Base-by-base conservation (phyloP, 371 early-diverging fungal species). In the Aphelidium insulamus region DNA sequence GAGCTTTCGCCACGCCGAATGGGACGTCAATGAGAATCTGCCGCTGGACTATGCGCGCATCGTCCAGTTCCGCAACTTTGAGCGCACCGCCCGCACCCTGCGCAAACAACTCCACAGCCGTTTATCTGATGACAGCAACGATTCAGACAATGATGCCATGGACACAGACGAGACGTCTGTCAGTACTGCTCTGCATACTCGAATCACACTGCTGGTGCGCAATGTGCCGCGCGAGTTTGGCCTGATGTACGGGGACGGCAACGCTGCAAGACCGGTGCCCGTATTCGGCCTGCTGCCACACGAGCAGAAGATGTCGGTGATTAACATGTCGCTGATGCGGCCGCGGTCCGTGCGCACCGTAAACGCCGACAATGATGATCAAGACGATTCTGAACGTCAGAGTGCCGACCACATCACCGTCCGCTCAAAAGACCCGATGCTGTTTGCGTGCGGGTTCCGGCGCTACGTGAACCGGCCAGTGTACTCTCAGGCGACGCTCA, bases 21-120 rank as follows among this genome's bases (percentile, higher is more conserved):
- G 95, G 95, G 91, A 92, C 54, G 81, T 90, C 6, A 85, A 82
- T 63, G 95, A 94, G 54, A 87, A 88, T 53, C 55, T 94, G 37
- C 95, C 95, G 1, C 50, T 76, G 21, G 92, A 91, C 49, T 94
- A 90, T 50, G 69, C 71, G 15, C 73, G 85, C 28, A 85, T 94
- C 36, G 90, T 88, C 69, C 81, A 84, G 52, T 85, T 90, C 44
- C 73, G 80, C 45, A 81, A 81, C 57, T 80, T 69, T 39, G 48
- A 49, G 24, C 66, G 73, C 41, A 80, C 85, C 16, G 17, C 11
- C 12, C n/a, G 7, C 25, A 40, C 25, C 10, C 5, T 6, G 25
- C 34, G 16, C 24, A 31, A 9, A 6, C 16, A 42, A 5, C 19
- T 9, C 15, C 35, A 14, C 12, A 10, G 42, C 11, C 41, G 12